Percentiles rank a stretch among this genome's conserved stretches.
phyloP scores from a whole-genome alignment of 164 flowering plant genomes.

The Piper betle region DNA sequence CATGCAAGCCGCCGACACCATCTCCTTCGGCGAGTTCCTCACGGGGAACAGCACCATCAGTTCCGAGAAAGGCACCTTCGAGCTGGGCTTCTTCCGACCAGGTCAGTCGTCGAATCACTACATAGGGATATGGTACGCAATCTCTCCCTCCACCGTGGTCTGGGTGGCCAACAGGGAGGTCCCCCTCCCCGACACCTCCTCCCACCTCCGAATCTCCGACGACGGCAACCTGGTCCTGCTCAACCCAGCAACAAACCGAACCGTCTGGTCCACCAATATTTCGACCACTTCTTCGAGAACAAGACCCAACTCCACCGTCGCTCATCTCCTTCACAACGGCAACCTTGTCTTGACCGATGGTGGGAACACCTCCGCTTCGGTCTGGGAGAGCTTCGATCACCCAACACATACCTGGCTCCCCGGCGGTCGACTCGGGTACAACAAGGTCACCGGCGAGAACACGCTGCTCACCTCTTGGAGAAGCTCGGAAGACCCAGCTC shows the following conservation, averaged over 20 bases:
- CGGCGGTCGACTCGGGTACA: slow-evolving; percentile 5
- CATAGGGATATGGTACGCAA: slow-evolving; percentile 15
- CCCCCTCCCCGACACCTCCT: slow-evolving; percentile 8
- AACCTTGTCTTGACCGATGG: slow-evolving; percentile 15
- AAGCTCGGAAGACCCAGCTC: slow-evolving; percentile 11
- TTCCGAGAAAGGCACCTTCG: slow-evolving; percentile 9
- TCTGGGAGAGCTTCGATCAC: slow-evolving; percentile 10
- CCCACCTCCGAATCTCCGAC: slow-evolving; percentile 11
- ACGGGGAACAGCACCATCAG: slow-evolving; percentile 9
- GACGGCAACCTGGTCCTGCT: slow-evolving; percentile 20
- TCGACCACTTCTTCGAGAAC: background rate
- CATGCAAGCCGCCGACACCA: background rate
- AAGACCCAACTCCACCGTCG: background rate
- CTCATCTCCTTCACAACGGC: slow-evolving; percentile 11
- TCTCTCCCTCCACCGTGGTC: slow-evolving; percentile 6
- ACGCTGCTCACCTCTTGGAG: slow-evolving; percentile 9
- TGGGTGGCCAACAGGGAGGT: slow-evolving; percentile 24
- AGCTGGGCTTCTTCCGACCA: slow-evolving; percentile 14
- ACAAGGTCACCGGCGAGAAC: slow-evolving; percentile 1
- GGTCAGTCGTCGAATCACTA: slow-evolving; percentile 13
- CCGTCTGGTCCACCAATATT: slow-evolving; percentile 11
- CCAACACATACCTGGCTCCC: slow-evolving; percentile 8
- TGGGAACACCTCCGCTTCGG: background rate
- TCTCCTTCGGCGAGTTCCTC: slow-evolving; percentile 12
- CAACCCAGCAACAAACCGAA: background rate